Evolutionary conservation across 805 yeast species (phyloP).

Genomic region (Candida ipomoeae): DNA sequence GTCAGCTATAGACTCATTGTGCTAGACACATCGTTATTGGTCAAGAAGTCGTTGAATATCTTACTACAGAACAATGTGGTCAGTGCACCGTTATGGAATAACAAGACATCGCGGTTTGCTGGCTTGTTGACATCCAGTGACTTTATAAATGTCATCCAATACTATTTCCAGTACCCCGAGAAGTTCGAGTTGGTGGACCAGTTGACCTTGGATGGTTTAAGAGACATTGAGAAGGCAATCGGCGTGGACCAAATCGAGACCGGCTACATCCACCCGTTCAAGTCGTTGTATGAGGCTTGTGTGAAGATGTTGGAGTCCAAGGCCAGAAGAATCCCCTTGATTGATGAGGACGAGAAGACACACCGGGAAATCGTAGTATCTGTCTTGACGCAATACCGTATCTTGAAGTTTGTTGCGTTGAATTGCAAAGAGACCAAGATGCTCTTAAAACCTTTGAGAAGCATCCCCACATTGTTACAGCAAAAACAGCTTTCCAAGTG

Average conservation of each 20-base stretch:
- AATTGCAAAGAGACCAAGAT: conserved; percentile 93
- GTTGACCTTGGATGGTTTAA: conserved; percentile 76
- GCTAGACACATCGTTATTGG: conserved; percentile 83
- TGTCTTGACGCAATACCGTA: conserved; percentile 94
- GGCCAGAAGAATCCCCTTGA: conserved; percentile 90
- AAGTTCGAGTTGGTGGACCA: conserved; percentile 84
- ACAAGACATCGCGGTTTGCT: conserved; percentile 82
- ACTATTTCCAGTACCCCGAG: conserved; percentile 85
- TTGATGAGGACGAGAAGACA: conserved; percentile 90
- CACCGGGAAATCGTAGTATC: conserved; percentile 91
- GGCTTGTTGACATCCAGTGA: conserved; percentile 90
- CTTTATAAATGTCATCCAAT: conserved; percentile 91
- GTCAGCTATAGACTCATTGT: conserved; percentile 91
- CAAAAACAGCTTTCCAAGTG: conserved; percentile 62
- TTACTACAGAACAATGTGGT: conserved; percentile 90
- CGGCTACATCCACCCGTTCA: conserved; percentile 84
- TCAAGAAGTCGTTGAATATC: conserved; percentile 86
- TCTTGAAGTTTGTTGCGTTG: conserved; percentile 88
- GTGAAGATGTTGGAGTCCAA: conserved; percentile 82
- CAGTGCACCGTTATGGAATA: conserved; percentile 96
- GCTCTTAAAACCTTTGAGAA: conserved; percentile 69
- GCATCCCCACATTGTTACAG: conserved; percentile 61
- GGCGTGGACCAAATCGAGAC: conserved; percentile 86
- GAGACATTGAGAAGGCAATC: conserved; percentile 81
- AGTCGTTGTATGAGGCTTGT: conserved; percentile 88